These are phyloP conservation scores for Hemerocallis citrina DNA, from an alignment of 106 monocot genomes.

Conservation along the genomic window DNA sequence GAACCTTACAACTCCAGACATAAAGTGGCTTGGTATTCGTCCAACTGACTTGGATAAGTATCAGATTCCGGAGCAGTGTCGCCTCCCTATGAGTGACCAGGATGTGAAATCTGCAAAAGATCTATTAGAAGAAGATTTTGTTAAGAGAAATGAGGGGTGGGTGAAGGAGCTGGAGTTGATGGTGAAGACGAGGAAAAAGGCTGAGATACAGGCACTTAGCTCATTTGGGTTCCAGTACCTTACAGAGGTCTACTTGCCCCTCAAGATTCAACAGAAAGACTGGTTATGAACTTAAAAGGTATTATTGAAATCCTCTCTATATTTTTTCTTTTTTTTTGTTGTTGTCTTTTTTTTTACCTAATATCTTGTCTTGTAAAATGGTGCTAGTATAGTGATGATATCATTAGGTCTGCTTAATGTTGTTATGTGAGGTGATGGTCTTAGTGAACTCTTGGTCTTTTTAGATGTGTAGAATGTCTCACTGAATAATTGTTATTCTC, in stretches of 20 bases:
- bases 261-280: constrained; percentile 89
- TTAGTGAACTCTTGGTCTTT: too few species aligned
- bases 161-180: constrained; percentile 88
- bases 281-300: constrained; percentile 48
- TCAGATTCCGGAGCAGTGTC: constrained; percentile 86
- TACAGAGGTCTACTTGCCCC: constrained; percentile 89
- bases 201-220: constrained; percentile 97
- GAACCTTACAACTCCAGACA: constrained; percentile 90
- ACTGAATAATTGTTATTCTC: too few species aligned
- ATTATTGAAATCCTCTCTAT: too few species aligned
- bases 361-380: too few species aligned
- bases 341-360: too few species aligned
- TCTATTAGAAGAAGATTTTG: constrained; percentile 92
- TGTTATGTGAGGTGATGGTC: too few species aligned
- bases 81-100: constrained; percentile 94
- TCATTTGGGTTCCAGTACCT: constrained; percentile 97
- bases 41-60: constrained; percentile 95
- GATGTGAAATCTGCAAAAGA: constrained; percentile 98
- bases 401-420: too few species aligned
- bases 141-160: constrained; percentile 92
- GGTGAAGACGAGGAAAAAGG: constrained; percentile 88
- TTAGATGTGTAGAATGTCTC: too few species aligned
- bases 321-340: too few species aligned
- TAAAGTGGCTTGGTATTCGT: constrained; percentile 92
- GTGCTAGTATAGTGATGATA: too few species aligned